A percentile compares a stretch with the other conserved stretches of the same genome.
These are phyloP conservation scores for Neurospora sp. DNA, from an alignment of 495 filamentous ascomycete species.

Conservation along the genomic window DNA sequence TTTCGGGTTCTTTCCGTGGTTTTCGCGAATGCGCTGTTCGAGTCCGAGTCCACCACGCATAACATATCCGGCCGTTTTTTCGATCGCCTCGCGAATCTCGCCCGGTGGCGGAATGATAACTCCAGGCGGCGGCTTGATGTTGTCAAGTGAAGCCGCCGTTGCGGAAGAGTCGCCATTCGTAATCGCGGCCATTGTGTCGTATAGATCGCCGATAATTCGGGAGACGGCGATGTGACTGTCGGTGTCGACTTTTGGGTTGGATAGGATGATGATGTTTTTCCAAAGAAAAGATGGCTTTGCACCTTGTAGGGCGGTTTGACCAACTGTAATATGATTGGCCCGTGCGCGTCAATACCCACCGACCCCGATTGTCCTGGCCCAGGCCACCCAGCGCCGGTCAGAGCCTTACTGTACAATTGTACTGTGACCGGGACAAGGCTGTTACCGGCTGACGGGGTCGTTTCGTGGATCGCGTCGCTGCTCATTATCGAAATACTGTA, in stretches of 20 bases:
- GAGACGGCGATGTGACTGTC: neutral
- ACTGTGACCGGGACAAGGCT: neutral
- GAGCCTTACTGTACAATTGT: neutral
- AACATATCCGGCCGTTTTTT: constrained; percentile 95
- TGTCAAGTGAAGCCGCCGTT: constrained; percentile 32
- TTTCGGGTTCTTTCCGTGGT: constrained; percentile 76
- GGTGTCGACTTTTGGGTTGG: neutral
- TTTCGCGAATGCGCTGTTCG: constrained; percentile 81
- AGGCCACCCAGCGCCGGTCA: neutral
- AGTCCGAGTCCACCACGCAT: constrained; percentile 73
- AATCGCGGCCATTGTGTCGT: constrained; percentile 32
- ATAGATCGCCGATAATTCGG: neutral
- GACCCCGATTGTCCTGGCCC: neutral
- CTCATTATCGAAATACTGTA: neutral
- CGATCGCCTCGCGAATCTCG: constrained; percentile 65
- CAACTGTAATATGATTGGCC: neutral
- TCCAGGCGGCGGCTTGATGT: constrained; percentile 67
- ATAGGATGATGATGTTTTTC: neutral
- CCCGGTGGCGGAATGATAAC: constrained; percentile 70
- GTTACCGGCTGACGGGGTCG: neutral
- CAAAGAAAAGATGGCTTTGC: neutral
- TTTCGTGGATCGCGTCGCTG: neutral
- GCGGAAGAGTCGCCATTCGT: constrained; percentile 47
- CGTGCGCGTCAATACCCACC: neutral
- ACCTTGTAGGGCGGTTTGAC: neutral